Conservation (phyloP, 148 eudicot genomes). For the Selenicereus undatus region DNA sequence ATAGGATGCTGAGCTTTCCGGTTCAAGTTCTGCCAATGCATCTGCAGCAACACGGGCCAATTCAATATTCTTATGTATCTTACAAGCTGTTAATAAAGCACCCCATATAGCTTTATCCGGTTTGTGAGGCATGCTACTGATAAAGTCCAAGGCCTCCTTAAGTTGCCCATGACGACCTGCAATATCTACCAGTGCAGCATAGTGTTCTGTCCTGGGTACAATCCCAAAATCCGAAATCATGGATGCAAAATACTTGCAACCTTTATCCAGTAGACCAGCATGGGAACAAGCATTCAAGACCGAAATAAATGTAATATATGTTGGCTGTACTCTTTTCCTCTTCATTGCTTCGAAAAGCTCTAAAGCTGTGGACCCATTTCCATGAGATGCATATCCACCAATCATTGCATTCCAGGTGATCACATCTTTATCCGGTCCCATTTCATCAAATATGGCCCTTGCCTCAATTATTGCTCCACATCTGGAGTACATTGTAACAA, state of each 20-base stretch:
- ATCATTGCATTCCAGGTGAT: conserved; percentile 61
- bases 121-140: conserved; percentile 39
- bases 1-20: conserved; percentile 52
- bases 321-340: conserved; percentile 34
- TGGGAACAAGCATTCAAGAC: conserved; percentile 55
- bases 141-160: conserved; percentile 41
- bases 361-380: conserved; percentile 37
- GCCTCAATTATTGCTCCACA: conserved; percentile 52
- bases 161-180: conserved; percentile 49
- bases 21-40: conserved; percentile 44
- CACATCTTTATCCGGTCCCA: conserved; percentile 37
- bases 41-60: conserved; percentile 46
- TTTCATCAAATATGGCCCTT: conserved; percentile 39
- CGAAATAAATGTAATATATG: conserved; percentile 48
- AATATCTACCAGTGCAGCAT: conserved; percentile 40
- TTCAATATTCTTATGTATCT: conserved; percentile 47
- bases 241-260: conserved; percentile 36
- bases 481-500: conserved; percentile 56
- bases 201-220: conserved; percentile 47
- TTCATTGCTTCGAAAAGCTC: conserved; percentile 50
- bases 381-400: conserved; percentile 57
- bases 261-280: conserved; percentile 45
- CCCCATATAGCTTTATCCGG: conserved; percentile 50
- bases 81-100: conserved; percentile 52
- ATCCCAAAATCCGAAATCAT: conserved; percentile 49